These are phyloP conservation scores for Phytophthora litchii DNA, from an alignment of 352 stramenopile species.

Conservation along the genomic window DNA sequence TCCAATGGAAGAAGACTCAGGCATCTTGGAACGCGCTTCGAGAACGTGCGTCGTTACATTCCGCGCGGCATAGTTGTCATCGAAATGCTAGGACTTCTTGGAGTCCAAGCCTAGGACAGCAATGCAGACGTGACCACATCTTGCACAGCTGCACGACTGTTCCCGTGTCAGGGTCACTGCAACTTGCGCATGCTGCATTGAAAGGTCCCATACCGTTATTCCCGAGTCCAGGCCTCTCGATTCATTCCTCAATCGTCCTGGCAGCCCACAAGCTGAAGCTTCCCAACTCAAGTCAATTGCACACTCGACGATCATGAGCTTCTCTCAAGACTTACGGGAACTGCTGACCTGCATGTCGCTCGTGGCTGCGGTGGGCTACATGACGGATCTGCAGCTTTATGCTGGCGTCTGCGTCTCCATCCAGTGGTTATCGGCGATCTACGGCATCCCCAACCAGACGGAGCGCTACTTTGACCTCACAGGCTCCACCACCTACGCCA, in stretches of 20 bases:
- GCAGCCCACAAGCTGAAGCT: not conserved
- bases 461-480: constrained; percentile 87
- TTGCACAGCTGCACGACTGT: constrained; percentile 5
- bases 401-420: constrained; percentile 57
- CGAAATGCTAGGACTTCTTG: not conserved
- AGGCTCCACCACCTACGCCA: constrained; percentile 72
- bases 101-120: not conserved
- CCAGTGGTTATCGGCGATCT: constrained; percentile 70
- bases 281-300: not conserved
- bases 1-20: not conserved
- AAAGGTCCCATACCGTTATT: constrained; percentile 9
- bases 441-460: constrained; percentile 69
- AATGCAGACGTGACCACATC: constrained; percentile 2
- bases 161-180: constrained; percentile 7
- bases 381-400: constrained; percentile 52
- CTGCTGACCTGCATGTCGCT: constrained; percentile 75
- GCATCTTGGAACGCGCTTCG: constrained; percentile 2
- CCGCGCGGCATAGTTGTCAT: not conserved
- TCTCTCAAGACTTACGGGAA: constrained; percentile 73
- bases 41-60: not conserved
- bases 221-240: not conserved
- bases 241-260: constrained; percentile 1
- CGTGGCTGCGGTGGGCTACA: constrained; percentile 39
- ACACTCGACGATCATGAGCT: constrained; percentile 7
- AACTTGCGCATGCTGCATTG: constrained; percentile 13